phyloP scores from a whole-genome alignment of 495 filamentous ascomycete genomes.

The Tetracladium setigerum region DNA sequence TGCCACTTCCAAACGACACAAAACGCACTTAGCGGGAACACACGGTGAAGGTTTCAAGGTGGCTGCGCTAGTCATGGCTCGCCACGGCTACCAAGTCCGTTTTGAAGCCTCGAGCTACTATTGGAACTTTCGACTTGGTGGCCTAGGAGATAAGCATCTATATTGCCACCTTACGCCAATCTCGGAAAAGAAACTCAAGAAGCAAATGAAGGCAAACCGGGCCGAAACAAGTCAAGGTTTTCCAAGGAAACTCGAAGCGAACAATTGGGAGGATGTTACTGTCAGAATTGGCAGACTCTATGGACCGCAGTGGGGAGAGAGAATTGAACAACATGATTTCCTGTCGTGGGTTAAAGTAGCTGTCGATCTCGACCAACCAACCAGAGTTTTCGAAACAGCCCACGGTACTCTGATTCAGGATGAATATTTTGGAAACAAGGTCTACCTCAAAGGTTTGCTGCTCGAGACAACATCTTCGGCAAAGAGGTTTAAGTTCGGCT shows the following conservation, averaged over 20 bases:
- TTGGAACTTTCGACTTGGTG: slow-evolving; percentile 18
- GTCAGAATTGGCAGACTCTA: slow-evolving; percentile 15
- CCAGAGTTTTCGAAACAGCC: slow-evolving; percentile 17
- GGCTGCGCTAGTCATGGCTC: slow-evolving; percentile 20
- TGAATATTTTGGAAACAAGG: slow-evolving; percentile 7
- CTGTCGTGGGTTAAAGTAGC: slow-evolving; percentile 17
- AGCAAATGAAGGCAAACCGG: background rate
- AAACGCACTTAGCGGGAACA: slow-evolving; percentile 12
- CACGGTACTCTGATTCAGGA: slow-evolving; percentile 18
- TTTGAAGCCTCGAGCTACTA: slow-evolving; percentile 12
- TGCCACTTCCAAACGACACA: slow-evolving; percentile 5
- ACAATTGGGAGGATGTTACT: slow-evolving; percentile 20
- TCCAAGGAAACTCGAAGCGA: slow-evolving; percentile 2
- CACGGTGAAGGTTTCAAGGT: slow-evolving; percentile 27
- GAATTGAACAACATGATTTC: slow-evolving; percentile 12
- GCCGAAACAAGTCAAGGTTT: background rate
- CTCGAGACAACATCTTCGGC: background rate
- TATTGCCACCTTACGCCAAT: slow-evolving; percentile 5
- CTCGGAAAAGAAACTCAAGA: background rate
- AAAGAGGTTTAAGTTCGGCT: slow-evolving; percentile 16
- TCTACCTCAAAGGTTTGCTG: slow-evolving; percentile 20
- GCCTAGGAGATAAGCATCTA: background rate
- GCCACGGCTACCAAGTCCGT: slow-evolving; percentile 15
- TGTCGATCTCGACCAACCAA: slow-evolving; percentile 13
- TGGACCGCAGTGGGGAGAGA: slow-evolving; percentile 1